A percentile compares a stretch with the other conserved stretches of the same genome.
phyloP scores from a whole-genome alignment of 345 rosid genomes.

The Sonneratia alba region DNA sequence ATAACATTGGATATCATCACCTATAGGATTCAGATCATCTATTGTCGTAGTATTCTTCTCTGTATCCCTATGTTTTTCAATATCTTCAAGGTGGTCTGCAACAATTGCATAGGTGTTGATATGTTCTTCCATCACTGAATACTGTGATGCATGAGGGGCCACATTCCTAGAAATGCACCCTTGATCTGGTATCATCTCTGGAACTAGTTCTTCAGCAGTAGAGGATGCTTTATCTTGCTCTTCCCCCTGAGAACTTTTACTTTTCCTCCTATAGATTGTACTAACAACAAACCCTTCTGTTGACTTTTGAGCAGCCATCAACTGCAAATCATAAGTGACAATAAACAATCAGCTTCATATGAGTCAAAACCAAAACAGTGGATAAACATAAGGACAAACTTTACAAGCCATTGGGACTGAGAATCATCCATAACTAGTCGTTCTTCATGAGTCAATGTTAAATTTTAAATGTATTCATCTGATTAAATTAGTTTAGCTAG shows the following conservation, averaged over 20 bases:
- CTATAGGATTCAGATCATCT: slow-evolving; percentile 14
- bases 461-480: not conserved
- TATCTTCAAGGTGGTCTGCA: slow-evolving; percentile 22
- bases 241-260: slow-evolving; percentile 28
- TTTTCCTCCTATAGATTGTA: slow-evolving; percentile 18
- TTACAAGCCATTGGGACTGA: not conserved
- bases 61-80: slow-evolving; percentile 52
- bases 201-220: slow-evolving; percentile 25
- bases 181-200: slow-evolving; percentile 24
- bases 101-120: slow-evolving; percentile 21
- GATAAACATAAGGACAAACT: not conserved
- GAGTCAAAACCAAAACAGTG: not conserved
- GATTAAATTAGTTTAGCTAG: not conserved
- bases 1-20: slow-evolving; percentile 24
- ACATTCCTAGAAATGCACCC: slow-evolving; percentile 13
- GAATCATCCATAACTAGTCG: not conserved
- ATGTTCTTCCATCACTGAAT: slow-evolving; percentile 21
- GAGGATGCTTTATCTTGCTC: slow-evolving; percentile 18
- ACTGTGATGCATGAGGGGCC: slow-evolving; percentile 17
- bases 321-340: slow-evolving; percentile 35
- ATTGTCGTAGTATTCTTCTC: slow-evolving; percentile 15
- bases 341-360: slow-evolving; percentile 7
- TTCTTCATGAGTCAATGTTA: not conserved
- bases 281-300: slow-evolving; percentile 27
- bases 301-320: slow-evolving; percentile 40